Evolutionary conservation across 352 stramenopile species (phyloP).

Genomic region (Globisporangium megalacanthum): DNA sequence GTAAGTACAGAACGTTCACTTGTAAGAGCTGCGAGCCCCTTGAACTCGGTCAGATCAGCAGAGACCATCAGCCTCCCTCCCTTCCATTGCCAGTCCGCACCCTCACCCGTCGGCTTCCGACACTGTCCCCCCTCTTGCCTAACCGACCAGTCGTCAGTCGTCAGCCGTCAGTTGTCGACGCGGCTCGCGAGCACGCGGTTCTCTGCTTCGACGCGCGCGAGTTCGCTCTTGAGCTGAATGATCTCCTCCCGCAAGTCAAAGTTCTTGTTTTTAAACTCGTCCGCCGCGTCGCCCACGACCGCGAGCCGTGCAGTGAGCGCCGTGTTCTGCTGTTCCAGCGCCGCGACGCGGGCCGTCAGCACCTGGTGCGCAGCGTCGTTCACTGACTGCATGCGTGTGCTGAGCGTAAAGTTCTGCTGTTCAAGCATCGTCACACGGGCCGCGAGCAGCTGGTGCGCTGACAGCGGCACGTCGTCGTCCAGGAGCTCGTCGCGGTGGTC

Average conservation of each 20-base stretch:
- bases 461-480: neutral
- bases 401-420: constrained; percentile 1
- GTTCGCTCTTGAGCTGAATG: neutral
- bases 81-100: no score
- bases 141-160: neutral
- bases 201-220: constrained; percentile 2
- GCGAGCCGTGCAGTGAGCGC: constrained; percentile 7
- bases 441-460: neutral
- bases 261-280: constrained; percentile 3
- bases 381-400: neutral
- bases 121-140: no score
- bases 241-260: neutral
- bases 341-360: neutral
- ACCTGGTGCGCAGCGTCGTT: constrained; percentile 1
- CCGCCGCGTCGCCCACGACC: neutral
- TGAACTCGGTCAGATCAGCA: no score
- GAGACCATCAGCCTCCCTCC: no score
- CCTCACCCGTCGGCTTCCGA: no score
- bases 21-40: no score
- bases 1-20: no score
- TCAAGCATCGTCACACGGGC: neutral
- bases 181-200: neutral
- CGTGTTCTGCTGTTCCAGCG: constrained; percentile 1
- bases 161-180: neutral
- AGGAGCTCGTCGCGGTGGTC: neutral